A percentile compares a stretch with the other conserved stretches of the same genome.
phyloP scores from a whole-genome alignment of 2,329 filamentous ascomycete species.

The Biscogniauxia mediterranea region DNA sequence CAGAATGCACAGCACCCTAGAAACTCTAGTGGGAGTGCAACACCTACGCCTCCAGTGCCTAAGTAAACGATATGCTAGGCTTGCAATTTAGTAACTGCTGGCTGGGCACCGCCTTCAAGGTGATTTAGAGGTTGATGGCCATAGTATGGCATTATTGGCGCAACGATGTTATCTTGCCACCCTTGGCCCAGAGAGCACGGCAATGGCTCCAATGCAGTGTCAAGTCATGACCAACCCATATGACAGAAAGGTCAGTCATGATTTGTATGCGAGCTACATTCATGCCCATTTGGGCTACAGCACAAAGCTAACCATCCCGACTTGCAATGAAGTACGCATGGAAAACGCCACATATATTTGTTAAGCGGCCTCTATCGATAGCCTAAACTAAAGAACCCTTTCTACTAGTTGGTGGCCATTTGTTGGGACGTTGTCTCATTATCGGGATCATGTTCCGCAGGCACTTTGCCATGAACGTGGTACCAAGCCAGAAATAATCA shows the following conservation, averaged over 20 bases:
- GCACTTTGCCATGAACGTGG: too few relatives aligned
- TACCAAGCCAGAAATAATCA: too few relatives aligned
- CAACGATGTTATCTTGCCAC: not conserved
- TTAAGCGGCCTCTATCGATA: not conserved
- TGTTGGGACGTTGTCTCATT: not conserved
- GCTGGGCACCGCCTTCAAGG: not conserved
- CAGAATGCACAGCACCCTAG: slow-evolving; percentile 32
- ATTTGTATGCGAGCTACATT: not conserved
- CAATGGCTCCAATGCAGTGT: not conserved
- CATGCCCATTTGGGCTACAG: not conserved
- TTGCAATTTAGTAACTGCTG: not conserved
- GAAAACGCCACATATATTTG: not conserved
- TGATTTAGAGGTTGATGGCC: not conserved
- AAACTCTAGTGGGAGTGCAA: slow-evolving; percentile 31
- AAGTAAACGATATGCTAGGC: slow-evolving; percentile 16
- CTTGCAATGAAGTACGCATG: not conserved
- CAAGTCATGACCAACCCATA: not conserved
- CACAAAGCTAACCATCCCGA: not conserved
- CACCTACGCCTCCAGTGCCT: slow-evolving; percentile 25
- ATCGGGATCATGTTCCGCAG: too few relatives aligned
- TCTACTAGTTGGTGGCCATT: not conserved
- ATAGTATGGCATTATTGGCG: not conserved
- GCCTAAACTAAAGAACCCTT: not conserved
- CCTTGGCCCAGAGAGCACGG: not conserved
- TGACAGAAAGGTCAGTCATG: not conserved